Base-by-base conservation (phyloP, 2,329 filamentous ascomycete species). In the Cadophora malorum region DNA sequence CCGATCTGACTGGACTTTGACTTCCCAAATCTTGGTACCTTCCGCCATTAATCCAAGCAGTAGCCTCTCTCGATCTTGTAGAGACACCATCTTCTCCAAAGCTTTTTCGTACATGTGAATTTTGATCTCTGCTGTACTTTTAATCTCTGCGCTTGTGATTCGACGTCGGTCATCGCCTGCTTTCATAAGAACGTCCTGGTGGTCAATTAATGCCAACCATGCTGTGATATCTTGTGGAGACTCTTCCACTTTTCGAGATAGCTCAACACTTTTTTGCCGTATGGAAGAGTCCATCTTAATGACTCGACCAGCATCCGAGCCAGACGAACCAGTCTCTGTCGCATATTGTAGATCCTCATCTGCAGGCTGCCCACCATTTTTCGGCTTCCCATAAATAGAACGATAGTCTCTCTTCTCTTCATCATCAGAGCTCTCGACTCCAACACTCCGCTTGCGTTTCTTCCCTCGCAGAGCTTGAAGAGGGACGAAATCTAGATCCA, bases 101-200 rank as follows among this genome's bases (percentile, higher is more conserved):
- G 94, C 94, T 69, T 93, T 89, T 71, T 95, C 88, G 69, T 94
- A 92, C 69, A 97, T 87, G 1, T 90, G 88, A 2, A 97, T 81
- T 72, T 93, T 95, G 65, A 97, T 88, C 71, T 96, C 91, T 3
- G 93, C 89, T 65, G 92, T 87, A 70, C 90, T 90, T 69, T 85
- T 85, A 62, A 83, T 81, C 75, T 96, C 91, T 3, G 89, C 86
- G 33, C 82, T 81, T 0, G 87, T 89, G 28, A 83, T 80, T 49
- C 79, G 82, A 52, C 76, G 83, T 75, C 80, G 81, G 69, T 79
- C 79, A 25, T 83, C 80, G 31, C 83, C 82, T 28, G 83, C 80
- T 63, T 81, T 81, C 52, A 95, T 80, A 65, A 96, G 82, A 1
- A 79, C 78, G 69, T 93, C 88, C 79, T 98, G 95, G 69, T 97